phyloP scores from a whole-genome alignment of 1,284 basidiomycete species.

The Anthracocystis walkeri region DNA sequence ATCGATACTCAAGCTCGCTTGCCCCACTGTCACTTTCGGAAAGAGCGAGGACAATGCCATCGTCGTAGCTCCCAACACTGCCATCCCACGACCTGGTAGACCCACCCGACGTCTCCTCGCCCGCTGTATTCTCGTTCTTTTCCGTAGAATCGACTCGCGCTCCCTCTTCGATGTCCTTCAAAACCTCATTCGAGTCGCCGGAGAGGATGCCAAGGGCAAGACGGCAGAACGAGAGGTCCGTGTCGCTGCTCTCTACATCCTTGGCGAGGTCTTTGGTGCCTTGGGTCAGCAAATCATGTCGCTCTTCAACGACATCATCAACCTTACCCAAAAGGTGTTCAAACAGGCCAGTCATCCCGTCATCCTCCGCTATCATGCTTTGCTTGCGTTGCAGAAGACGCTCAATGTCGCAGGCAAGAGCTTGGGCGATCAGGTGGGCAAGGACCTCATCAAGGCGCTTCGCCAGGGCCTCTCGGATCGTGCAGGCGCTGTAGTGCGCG shows the following conservation, averaged over 20 bases:
- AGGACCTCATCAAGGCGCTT: constrained; percentile 88
- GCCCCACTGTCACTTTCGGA: constrained; percentile 36
- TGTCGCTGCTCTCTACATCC: constrained; percentile 80
- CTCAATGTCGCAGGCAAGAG: constrained; percentile 83
- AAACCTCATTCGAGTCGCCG: constrained; percentile 49
- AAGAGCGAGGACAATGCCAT: constrained; percentile 30
- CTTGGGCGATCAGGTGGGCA: constrained; percentile 80
- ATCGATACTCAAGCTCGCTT: constrained; percentile 76
- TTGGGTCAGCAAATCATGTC: constrained; percentile 92
- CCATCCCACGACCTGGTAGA: constrained; percentile 76
- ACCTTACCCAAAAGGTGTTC: constrained; percentile 47
- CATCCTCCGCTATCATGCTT: constrained; percentile 84
- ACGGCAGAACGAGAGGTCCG: constrained; percentile 79
- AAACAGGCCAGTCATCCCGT: constrained; percentile 70
- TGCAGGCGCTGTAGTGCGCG: constrained; percentile 86
- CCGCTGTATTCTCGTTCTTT: constrained; percentile 82
- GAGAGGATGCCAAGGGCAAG: constrained; percentile 71
- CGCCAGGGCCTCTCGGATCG: constrained; percentile 83
- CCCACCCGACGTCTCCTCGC: constrained; percentile 84
- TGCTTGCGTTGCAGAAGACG: constrained; percentile 81
- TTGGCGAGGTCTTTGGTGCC: constrained; percentile 86
- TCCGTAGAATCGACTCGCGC: constrained; percentile 80
- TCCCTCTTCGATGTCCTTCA: constrained; percentile 87
- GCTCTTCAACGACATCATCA: constrained; percentile 83
- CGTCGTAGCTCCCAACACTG: constrained; percentile 30